phyloP scores from a whole-genome alignment of 257 asterid genomes.

The Mitragyna speciosa region DNA sequence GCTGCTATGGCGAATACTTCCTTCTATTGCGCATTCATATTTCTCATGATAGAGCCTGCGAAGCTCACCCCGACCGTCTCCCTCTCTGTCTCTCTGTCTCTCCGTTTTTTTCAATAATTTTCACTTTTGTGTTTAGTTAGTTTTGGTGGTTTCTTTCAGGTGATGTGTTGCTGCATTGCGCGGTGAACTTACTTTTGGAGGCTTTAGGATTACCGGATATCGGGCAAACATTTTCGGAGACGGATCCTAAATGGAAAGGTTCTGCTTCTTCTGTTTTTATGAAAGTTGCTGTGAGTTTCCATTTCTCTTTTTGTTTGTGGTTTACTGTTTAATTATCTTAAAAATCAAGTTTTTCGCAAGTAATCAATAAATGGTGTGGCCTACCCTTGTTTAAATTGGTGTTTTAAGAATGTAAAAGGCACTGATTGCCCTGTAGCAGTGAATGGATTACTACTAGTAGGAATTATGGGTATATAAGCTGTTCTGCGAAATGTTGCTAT shows the following conservation, averaged over 20 bases:
- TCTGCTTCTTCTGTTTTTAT: constrained; percentile 85
- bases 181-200: constrained; percentile 93
- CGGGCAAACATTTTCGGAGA: constrained; percentile 92
- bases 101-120: background rate
- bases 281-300: constrained; percentile 70
- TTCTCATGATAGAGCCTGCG: constrained; percentile 87
- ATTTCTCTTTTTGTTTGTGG: no score
- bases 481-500: background rate
- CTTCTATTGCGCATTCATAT: constrained; percentile 49
- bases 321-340: no score
- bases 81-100: background rate
- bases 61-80: constrained; percentile 92
- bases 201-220: constrained; percentile 95
- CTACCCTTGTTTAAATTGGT: background rate
- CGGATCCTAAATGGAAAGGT: constrained; percentile 97
- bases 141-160: constrained; percentile 39
- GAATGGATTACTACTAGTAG: background rate
- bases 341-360: no score
- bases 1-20: constrained; percentile 42
- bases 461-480: background rate
- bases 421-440: background rate
- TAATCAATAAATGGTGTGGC: no score
- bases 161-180: constrained; percentile 96
- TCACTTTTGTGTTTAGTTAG: background rate
- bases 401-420: background rate